Conservation (phyloP, 2,329 filamentous ascomycete genomes). For the Ambrosiella xylebori region DNA sequence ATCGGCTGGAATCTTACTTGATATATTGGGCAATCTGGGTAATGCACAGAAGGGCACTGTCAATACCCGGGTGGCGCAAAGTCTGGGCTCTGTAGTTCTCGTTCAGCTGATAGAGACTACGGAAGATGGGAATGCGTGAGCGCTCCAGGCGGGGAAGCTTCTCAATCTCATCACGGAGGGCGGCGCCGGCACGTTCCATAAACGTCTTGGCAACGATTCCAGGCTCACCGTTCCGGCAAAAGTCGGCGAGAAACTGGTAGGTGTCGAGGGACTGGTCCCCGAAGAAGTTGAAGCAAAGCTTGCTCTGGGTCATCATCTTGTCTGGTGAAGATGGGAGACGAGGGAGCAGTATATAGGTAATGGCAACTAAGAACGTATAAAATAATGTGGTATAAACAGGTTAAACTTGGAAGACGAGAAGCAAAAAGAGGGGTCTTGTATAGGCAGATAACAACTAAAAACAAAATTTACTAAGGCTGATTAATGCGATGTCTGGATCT, state of each 20-base stretch:
- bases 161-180: constrained; percentile 42
- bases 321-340: not conserved
- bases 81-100: constrained; percentile 43
- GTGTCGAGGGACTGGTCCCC: constrained; percentile 56
- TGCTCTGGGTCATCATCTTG: constrained; percentile 15
- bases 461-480: not conserved
- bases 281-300: constrained; percentile 43
- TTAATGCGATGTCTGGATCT: not conserved
- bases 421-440: no score
- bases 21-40: constrained; percentile 53
- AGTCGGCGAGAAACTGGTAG: constrained; percentile 41
- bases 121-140: constrained; percentile 41
- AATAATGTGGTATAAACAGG: not conserved
- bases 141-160: constrained; percentile 38
- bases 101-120: constrained; percentile 45
- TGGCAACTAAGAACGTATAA: constrained; percentile 1
- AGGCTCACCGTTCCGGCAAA: constrained; percentile 28
- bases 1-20: constrained; percentile 30
- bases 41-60: constrained; percentile 47
- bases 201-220: constrained; percentile 43
- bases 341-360: not conserved
- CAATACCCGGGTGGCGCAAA: constrained; percentile 42
- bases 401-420: not conserved
- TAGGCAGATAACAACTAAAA: no score
- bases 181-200: constrained; percentile 38